Conservation (phyloP, 176 grass and related monocot species). For the Guadua angustifolia region DNA sequence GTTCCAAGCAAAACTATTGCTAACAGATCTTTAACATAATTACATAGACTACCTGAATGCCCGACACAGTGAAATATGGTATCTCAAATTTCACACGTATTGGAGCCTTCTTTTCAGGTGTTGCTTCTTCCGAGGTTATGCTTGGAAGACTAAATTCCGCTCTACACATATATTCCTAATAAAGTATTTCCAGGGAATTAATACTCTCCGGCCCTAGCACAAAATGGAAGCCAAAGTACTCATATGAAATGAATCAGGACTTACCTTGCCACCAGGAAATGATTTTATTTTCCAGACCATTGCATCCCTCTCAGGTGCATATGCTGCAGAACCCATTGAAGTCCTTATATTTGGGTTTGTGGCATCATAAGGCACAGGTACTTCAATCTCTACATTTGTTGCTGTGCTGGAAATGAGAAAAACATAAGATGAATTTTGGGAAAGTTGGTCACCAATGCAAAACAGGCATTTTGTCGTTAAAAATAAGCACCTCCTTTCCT, state of each 20-base stretch:
- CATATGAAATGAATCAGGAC: neutral
- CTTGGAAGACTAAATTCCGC: conserved; percentile 99
- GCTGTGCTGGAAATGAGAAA: conserved; percentile 78
- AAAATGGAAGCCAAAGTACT: conserved; percentile 19
- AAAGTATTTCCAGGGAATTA: conserved; percentile 2
- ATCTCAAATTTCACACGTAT: conserved; percentile 99
- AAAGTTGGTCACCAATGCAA: neutral
- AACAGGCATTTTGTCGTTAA: conserved; percentile 23
- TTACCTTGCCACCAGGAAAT: conserved; percentile 98
- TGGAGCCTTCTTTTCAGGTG: conserved; percentile 90
- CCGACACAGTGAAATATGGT: conserved; percentile 96
- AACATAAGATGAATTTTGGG: neutral
- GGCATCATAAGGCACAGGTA: conserved; percentile 93
- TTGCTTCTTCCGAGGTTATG: conserved; percentile 87
- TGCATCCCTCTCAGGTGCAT: conserved; percentile 95
- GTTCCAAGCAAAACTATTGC: neutral
- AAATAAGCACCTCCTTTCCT: conserved; percentile 82
- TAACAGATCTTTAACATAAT: neutral
- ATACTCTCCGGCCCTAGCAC: neutral
- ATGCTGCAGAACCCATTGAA: conserved; percentile 97
- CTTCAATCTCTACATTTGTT: conserved; percentile 99
- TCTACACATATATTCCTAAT: conserved; percentile 98
- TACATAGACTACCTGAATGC: conserved; percentile 75
- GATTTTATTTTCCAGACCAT: conserved; percentile 99
- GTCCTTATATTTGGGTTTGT: conserved; percentile 95